Base-by-base conservation (phyloP, 345 rosid species). In the Brassica carinata region DNA sequence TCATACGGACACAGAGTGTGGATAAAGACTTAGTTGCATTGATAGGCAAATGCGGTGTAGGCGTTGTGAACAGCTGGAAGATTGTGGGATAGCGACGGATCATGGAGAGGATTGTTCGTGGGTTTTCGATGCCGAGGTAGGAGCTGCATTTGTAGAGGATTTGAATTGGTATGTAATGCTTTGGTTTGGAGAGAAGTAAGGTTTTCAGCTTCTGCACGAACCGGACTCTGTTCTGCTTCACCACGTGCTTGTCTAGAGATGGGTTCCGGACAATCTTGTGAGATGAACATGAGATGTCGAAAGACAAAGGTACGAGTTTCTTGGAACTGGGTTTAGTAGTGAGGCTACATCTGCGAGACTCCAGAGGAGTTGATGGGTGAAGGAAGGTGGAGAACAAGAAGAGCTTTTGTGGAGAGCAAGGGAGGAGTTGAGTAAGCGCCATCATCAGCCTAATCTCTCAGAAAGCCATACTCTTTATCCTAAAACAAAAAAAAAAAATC, bases 171-270 rank as follows among this genome's bases (percentile, higher is more conserved):
- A 94, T 83, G 79, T 40, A 92, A 83, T 90, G 93, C 36, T 90
- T 92, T 45, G 98, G 98, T 67, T 92, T 91, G 48, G 98, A 94
- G 58, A 94, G 90, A 36, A 94, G 87, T 48, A 94, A 78, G 0
- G 92, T 91, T 63, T 88, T 94, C 72, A 94, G 86, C 85, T 94
- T 94, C 62, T 88, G 97, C 15, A 92, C 87, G 77, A 92, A 94
- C 59, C 92, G 86, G 57, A 89, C 87, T 85, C 68, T 90, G 86
- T 90, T 91, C 40, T 87, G 88, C 83, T 79, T 87, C 75, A 84
- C 92, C 8, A 91, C 95, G 66, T 91, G 93, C 65, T 27, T 91
- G 85, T 94, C 98, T 45, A 94, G 85, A 15, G 86, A 75, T 79
- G 88, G 85, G 76, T 92, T 90, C 17, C 85, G 82, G 45, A 92